A percentile compares a stretch with the other conserved stretches of the same genome.
Evolutionary conservation across 208 protist species (phyloP).

Genomic region (Crithidia brevicula): DNA sequence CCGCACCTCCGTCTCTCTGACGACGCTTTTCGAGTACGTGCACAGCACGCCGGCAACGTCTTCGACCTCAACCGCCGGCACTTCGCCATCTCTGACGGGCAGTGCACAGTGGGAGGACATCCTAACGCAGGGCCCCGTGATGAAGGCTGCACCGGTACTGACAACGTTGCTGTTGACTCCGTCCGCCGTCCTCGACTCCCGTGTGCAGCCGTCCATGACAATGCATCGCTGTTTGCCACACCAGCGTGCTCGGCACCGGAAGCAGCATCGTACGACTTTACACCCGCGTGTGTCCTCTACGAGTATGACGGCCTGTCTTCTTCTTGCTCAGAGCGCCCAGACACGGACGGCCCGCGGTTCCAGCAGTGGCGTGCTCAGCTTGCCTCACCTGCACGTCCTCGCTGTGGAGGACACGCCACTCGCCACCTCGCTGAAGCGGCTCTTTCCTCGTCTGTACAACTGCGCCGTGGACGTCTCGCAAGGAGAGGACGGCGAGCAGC

Average conservation of each 20-base stretch:
- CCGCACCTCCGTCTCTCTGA: constrained; percentile 1
- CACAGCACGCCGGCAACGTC: not conserved
- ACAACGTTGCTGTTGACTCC: not conserved
- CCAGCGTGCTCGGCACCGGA: too few species aligned
- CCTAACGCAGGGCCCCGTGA: constrained; percentile 4
- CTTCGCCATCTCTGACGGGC: too few species aligned
- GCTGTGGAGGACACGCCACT: constrained; percentile 9
- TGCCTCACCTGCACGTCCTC: not conserved
- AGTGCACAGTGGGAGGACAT: constrained; percentile 13
- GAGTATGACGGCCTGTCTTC: too few species aligned
- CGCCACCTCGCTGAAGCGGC: not conserved
- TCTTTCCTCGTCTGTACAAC: constrained; percentile 4
- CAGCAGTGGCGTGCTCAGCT: not conserved
- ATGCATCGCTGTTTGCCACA: not conserved
- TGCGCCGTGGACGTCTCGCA: not conserved
- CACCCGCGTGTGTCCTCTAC: too few species aligned
- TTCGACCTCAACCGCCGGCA: too few species aligned
- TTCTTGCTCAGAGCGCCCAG: too few species aligned
- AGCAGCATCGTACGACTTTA: too few species aligned
- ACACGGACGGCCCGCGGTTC: not conserved
- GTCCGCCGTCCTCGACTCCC: not conserved
- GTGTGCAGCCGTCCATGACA: not conserved
- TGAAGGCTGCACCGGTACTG: not conserved
- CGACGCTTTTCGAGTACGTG: not conserved
- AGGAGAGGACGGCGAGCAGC: not conserved